A percentile compares a stretch with the other conserved stretches of the same genome.
Evolutionary conservation across 2,329 filamentous ascomycete genomes (phyloP).

Genomic region (Colletotrichum truncatum): DNA sequence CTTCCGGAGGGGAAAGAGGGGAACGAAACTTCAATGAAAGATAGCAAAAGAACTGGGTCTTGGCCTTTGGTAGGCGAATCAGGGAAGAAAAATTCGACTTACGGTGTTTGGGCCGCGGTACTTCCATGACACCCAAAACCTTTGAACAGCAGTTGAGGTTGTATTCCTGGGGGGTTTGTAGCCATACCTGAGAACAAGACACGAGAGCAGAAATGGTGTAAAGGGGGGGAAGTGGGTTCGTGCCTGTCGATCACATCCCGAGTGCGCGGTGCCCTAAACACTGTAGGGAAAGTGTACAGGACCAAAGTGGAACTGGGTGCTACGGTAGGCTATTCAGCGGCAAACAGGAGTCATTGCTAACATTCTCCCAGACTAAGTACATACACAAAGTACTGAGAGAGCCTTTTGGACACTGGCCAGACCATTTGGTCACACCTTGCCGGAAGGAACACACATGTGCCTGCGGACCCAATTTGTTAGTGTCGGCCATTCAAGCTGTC

Average conservation of each 20-base stretch:
- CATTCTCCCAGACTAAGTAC: neutral
- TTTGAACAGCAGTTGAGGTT: neutral
- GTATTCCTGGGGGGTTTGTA: neutral
- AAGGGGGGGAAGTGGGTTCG: conserved; percentile 6
- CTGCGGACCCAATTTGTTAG: neutral
- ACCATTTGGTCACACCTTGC: no score
- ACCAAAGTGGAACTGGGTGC: neutral
- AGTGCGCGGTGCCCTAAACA: conserved; percentile 10
- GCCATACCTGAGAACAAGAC: conserved; percentile 8
- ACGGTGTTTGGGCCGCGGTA: neutral
- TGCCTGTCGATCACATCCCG: conserved; percentile 26
- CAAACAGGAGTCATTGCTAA: rapidly evolving
- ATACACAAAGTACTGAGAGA: no score
- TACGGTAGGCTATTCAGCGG: neutral
- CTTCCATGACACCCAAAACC: neutral
- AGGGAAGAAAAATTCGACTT: conserved; percentile 10
- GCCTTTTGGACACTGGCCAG: conserved; percentile 1
- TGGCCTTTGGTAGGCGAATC: conserved; percentile 12
- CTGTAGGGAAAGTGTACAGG: conserved; percentile 6
- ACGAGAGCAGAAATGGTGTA: conserved; percentile 20
- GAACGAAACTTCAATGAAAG: conserved; percentile 7
- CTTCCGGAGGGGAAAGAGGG: conserved; percentile 2
- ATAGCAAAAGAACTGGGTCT: neutral
- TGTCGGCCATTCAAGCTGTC: neutral
- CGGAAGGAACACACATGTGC: conserved; percentile 20